Evolutionary conservation across 129 eudicot genomes (phyloP).

Genomic region (Dittrichia graveolens): DNA sequence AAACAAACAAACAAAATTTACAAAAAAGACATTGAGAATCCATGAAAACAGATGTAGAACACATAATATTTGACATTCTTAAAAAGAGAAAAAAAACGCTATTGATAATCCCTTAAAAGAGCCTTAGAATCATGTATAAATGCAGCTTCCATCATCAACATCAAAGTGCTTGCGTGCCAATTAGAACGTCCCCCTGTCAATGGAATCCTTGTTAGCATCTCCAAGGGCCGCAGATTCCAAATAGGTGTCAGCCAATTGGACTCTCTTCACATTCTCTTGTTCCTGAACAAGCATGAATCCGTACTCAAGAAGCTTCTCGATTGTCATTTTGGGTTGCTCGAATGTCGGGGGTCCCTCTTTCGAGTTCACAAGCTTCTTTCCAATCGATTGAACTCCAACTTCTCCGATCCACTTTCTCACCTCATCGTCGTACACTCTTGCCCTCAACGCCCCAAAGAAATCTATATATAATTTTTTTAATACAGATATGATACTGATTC

Average conservation of each 20-base stretch:
- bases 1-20: conserved; percentile 37
- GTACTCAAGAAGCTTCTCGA: conserved; percentile 82
- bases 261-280: conserved; percentile 99
- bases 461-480: conserved; percentile 42
- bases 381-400: conserved; percentile 59
- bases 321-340: conserved; percentile 85
- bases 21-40: conserved; percentile 24
- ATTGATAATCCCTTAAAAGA: conserved; percentile 22
- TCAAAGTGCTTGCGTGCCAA: too few species aligned
- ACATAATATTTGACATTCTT: conserved; percentile 42
- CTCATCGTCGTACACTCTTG: conserved; percentile 94
- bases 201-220: conserved; percentile 85
- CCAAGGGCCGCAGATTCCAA: conserved; percentile 90
- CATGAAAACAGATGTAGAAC: conserved; percentile 33
- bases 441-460: conserved; percentile 98
- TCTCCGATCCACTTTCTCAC: conserved; percentile 81
- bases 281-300: conserved; percentile 94
- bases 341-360: conserved; percentile 84
- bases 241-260: conserved; percentile 85
- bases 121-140: conserved; percentile 35
- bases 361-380: conserved; percentile 96
- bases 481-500: too few species aligned
- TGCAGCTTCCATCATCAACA: conserved; percentile 72
- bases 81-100: conserved; percentile 14
- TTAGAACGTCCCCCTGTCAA: conserved; percentile 72